Evolutionary conservation across 202 grass and related monocot genomes (phyloP).

Genomic region (Carex sylvatica): DNA sequence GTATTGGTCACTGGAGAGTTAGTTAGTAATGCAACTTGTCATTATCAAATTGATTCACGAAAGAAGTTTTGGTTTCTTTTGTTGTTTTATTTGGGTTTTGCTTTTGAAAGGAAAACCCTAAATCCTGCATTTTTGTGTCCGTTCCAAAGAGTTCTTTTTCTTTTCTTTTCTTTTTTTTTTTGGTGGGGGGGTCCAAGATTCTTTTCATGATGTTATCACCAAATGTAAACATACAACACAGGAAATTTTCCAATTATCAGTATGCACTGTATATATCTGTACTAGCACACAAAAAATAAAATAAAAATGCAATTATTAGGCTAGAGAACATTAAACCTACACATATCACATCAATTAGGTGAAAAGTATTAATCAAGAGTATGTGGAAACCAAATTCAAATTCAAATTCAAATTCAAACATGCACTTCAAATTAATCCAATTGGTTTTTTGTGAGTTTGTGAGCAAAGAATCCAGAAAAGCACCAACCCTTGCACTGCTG

Average conservation of each 20-base stretch:
- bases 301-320: conserved; percentile 19
- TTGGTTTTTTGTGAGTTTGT: neutral
- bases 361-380: conserved; percentile 17
- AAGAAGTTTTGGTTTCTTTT: neutral
- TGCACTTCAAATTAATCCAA: conserved; percentile 10
- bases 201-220: neutral
- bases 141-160: neutral
- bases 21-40: conserved; percentile 19
- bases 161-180: too few relatives aligned
- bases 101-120: neutral
- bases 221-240: neutral
- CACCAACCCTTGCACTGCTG: conserved; percentile 17
- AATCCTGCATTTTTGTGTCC: conserved; percentile 3
- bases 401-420: conserved; percentile 24
- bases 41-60: neutral
- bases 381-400: conserved; percentile 23
- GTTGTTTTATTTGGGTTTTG: neutral
- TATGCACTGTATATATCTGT: neutral
- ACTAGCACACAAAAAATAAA: neutral
- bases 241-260: neutral
- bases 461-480: neutral
- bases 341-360: conserved; percentile 29
- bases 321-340: neutral
- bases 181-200: neutral
- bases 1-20: neutral